These are phyloP conservation scores for Emmonsia crescens DNA, from an alignment of 2,329 filamentous ascomycete species.

Conservation along the genomic window DNA sequence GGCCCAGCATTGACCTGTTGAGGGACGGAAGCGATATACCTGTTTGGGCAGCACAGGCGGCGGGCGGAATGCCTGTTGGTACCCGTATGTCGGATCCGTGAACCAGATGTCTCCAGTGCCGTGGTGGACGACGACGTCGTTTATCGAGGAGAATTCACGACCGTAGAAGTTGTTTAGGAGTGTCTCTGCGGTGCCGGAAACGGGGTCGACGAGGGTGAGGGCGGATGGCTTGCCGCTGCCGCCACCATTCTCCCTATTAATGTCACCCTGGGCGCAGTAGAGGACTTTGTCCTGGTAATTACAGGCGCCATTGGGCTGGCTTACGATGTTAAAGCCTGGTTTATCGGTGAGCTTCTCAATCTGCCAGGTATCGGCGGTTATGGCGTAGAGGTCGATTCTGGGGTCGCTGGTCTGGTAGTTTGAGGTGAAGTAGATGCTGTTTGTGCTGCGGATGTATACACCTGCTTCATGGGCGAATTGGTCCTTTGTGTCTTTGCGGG, in stretches of 20 bases:
- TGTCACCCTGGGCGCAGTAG: conserved; percentile 34
- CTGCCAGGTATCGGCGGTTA: conserved; percentile 5
- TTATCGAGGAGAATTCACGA: conserved; percentile 29
- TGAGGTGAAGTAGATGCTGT: conserved; percentile 30
- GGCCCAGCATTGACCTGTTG: conserved; percentile 23
- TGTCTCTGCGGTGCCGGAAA: conserved; percentile 16
- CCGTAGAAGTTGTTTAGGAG: conserved; percentile 27
- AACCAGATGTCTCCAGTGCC: conserved; percentile 29
- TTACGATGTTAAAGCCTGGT: conserved; percentile 8
- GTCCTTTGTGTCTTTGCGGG: conserved; percentile 26
- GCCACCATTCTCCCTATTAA: neutral
- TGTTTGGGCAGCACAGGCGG: conserved; percentile 25
- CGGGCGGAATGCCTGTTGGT: conserved; percentile 25
- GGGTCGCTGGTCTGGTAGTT: conserved; percentile 20
- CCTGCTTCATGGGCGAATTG: conserved; percentile 43
- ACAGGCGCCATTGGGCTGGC: conserved; percentile 12
- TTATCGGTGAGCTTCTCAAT: conserved; percentile 13
- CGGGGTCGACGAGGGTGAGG: conserved; percentile 16
- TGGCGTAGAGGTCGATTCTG: conserved; percentile 19
- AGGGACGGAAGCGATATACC: conserved; percentile 31
- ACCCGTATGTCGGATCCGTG: conserved; percentile 30
- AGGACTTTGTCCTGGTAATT: conserved; percentile 24
- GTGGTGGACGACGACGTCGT: conserved; percentile 28
- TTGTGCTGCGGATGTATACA: conserved; percentile 24
- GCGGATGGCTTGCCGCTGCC: conserved; percentile 8